Percentiles rank a stretch among this genome's conserved stretches.
These are phyloP conservation scores for Triadica sebifera DNA, from an alignment of 345 rosid genomes.

Conservation along the genomic window DNA sequence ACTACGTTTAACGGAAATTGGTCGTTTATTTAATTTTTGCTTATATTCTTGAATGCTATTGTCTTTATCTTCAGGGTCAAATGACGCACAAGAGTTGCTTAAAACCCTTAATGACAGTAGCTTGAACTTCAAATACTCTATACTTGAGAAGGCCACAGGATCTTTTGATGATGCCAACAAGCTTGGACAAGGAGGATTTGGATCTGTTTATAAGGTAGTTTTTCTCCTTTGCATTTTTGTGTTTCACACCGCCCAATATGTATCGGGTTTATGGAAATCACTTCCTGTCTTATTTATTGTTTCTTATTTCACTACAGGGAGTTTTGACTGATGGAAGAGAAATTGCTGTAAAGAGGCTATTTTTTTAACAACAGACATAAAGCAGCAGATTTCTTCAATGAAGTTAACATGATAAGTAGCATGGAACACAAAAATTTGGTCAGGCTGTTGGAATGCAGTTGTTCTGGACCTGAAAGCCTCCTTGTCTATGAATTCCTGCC, in stretches of 20 bases:
- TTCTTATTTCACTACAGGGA: conserved; percentile 43
- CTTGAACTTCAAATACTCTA: conserved; percentile 90
- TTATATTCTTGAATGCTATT: conserved; percentile 1
- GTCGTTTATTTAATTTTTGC: too few species aligned
- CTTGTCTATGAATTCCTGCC: conserved; percentile 82
- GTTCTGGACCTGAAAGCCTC: conserved; percentile 93
- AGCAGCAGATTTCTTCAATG: conserved; percentile 90
- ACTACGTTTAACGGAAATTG: not conserved
- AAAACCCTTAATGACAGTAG: conserved; percentile 71
- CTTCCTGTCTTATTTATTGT: not conserved
- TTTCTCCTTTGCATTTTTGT: not conserved
- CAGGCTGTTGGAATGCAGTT: conserved; percentile 82
- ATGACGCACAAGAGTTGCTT: conserved; percentile 59
- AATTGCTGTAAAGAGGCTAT: conserved; percentile 88
- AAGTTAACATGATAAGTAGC: conserved; percentile 81
- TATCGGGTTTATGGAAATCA: not conserved
- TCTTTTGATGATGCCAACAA: conserved; percentile 64
- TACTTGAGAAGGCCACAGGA: conserved; percentile 80
- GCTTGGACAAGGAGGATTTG: conserved; percentile 97
- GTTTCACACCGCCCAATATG: not conserved
- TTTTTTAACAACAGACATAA: conserved; percentile 86
- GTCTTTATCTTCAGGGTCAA: conserved; percentile 46
- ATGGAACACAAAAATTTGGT: conserved; percentile 94
- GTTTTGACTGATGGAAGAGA: conserved; percentile 83
- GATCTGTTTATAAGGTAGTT: conserved; percentile 85